Evolutionary conservation across 1,139 yeast species (phyloP).

Genomic region (Protomyces inundatus): DNA sequence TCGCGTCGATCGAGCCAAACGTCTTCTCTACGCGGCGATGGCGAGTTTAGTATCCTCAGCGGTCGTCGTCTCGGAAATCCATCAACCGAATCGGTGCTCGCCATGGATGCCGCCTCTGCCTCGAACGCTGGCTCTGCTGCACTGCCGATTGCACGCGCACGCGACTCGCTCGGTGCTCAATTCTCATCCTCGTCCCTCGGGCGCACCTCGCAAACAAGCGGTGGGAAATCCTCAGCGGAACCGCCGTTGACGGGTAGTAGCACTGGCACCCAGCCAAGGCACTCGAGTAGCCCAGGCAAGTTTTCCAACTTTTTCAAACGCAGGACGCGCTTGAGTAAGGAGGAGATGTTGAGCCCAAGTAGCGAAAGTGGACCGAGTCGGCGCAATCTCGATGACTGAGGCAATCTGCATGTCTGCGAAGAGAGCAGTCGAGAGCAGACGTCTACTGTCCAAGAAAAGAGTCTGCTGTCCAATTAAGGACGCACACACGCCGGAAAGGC

Average conservation of each 20-base stretch:
- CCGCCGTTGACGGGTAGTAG: not conserved
- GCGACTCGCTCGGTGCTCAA: not conserved
- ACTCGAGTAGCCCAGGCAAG: constrained; percentile 9
- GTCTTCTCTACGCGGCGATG: constrained; percentile 9
- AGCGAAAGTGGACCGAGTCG: not conserved
- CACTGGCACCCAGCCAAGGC: not conserved
- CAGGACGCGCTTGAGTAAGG: constrained; percentile 2
- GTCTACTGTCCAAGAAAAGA: not conserved
- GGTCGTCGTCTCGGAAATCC: not conserved
- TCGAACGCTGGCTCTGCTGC: not conserved
- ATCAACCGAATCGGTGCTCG: too few relatives aligned
- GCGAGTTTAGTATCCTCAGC: constrained; percentile 8
- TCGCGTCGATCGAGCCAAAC: constrained; percentile 8
- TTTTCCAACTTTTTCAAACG: constrained; percentile 20
- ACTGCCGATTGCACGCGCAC: not conserved
- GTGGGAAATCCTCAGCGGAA: not conserved
- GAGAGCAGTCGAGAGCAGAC: not conserved
- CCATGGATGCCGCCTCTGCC: not conserved
- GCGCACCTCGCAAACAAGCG: not conserved
- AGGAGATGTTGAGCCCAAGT: not conserved
- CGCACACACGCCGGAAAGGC: not conserved
- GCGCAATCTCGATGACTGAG: not conserved
- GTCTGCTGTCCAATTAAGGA: not conserved
- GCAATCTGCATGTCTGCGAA: not conserved
- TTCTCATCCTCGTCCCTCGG: not conserved